Evolutionary conservation across 306 rosid species (phyloP), one percentile per base, ranked within the genome.

Genomic region (Styphnolobium japonicum): DNA sequence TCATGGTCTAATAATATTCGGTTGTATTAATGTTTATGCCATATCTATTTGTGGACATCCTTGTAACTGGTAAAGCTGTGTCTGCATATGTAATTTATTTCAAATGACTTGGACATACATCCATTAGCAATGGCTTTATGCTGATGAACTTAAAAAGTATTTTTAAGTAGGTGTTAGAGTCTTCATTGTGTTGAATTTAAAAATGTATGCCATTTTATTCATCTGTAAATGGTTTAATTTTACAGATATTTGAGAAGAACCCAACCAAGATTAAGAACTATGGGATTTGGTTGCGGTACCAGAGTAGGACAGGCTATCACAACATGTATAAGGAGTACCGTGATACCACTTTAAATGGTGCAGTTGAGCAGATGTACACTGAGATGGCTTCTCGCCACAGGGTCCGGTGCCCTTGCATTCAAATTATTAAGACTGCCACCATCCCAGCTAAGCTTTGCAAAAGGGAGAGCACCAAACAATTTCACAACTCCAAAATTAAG

Each of bases 381-480:
- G 98, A 93, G 82, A 93, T 91, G 97, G 98, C 91, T 55, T 93
- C 98, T 49, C 93, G 97, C 33, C 98, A 93, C 83, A 88, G 98
- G 80, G 98, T 93, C 4, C 80, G 98, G 83, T 85, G 4, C 77
- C 98, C 98, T 8, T 91, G 98, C 76, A 93, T 93, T 29, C 98
- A 93, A 71, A 93, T 93, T 10, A 93, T 93, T 11, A 93, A 93
- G 92, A 93, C 97, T 0, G 97, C 97, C 25, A 93, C 92, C 0
- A 62, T 93, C 69, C 88, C 97, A 0, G 97, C 97, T 0, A 91
- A 93, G 53, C 97, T 91, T 7, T 93, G 98, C 92, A 93, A 93
- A 81, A 91, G 97, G 83, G 98, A 93, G 81, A 86, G 97, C 85
- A 90, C 97, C 56, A 93, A 93, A 64, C 98, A 91, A 33, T 91